Evolutionary conservation across 352 stramenopile species (phyloP), one percentile per base, ranked within the genome.

Genomic region (Blastocystis sp.): DNA sequence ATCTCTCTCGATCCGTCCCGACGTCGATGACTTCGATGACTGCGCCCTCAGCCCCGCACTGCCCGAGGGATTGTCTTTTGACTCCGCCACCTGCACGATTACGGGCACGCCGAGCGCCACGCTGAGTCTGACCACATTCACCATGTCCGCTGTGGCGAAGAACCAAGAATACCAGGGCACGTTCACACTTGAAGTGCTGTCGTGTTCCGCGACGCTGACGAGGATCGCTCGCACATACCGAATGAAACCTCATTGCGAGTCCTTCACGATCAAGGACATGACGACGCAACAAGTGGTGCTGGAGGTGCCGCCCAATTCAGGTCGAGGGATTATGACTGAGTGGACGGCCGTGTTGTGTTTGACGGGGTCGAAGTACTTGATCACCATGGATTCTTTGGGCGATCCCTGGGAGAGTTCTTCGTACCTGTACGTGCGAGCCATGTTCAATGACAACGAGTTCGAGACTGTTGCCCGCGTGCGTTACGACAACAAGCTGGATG

Each of bases 81-180:
- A 81, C 37, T 9, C 71, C 19, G n/a, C 10, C 29, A 66, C 71
- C 33, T 81, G 71, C 51, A 65, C 71, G 24, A 63, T 81, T 63
- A 67, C 33, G 16, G 71, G 71, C 37, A 65, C 19, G 10, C 9
- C 39, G n/a, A 37, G 41, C 19, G 41, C 6, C 39, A 35, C 45
- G 33, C 29, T 39, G 51, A 26, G 26, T 31, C n/a, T 51, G 24
- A 63, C 39, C 9, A 24, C 9, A 13, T 81, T n/a, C n/a, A n/a
- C n/a, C n/a, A n/a, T n/a, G n/a, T n/a, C n/a, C n/a, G n/a, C n/a
- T n/a, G n/a, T n/a, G n/a, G n/a, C n/a, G n/a, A n/a, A n/a, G n/a
- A n/a, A n/a, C n/a, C n/a, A n/a, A n/a, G n/a, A n/a, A n/a, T n/a
- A n/a, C n/a, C n/a, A n/a, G n/a, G 67, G 67, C n/a, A 29, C 21